Evolutionary conservation across 257 asterid genomes (phyloP), one percentile per base, ranked within the genome.

Genomic region (Fraxinus cuspidata): DNA sequence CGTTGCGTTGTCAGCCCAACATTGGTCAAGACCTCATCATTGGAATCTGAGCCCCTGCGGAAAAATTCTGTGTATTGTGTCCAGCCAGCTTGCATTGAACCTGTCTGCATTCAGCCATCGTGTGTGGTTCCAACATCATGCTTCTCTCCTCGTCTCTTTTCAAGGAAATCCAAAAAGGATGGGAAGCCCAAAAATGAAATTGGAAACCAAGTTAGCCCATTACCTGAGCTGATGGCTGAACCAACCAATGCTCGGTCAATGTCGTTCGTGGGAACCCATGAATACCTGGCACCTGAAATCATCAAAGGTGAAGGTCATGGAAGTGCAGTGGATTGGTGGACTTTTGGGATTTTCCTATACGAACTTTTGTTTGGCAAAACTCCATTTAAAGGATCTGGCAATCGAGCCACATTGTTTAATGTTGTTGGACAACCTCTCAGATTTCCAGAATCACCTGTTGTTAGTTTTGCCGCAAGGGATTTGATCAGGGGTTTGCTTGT

Each of bases 271-370:
- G 88, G 88, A 60, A 85, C 88, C 23, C 88, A 85, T 16, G 88
- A 85, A 47, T 85, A 85, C 77, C 72, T 85, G 74, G 88, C 88
- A 23, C 88, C 88, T 7, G 88, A 85, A 75, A 85, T 85, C 23
- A 82, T 85, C 75, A 85, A 85, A 82, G 88, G 88, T 16, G 88
- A 85, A 56, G 88, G 88, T 37, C 88, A 85, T 58, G 88, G 88
- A 42, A 85, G 86, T 68, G 86, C 88, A 3, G 88, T 85, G 51
- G 88, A 85, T 67, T 85, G 88, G 88, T 85, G 88, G 86, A 82
- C 88, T 74, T 80, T 82, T 13, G 88, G 86, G 28, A 85, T 85
- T 73, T 85, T 85, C 74, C 79, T 85, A 0, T 85, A 77, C 23
- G 88, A 85, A 38, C 86, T 82, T 67, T 72, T 85, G 75, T 85